Percentiles rank a stretch among this genome's conserved stretches.
Evolutionary conservation across 805 yeast species (phyloP).

Genomic region (Metschnikowia arizonensis): DNA sequence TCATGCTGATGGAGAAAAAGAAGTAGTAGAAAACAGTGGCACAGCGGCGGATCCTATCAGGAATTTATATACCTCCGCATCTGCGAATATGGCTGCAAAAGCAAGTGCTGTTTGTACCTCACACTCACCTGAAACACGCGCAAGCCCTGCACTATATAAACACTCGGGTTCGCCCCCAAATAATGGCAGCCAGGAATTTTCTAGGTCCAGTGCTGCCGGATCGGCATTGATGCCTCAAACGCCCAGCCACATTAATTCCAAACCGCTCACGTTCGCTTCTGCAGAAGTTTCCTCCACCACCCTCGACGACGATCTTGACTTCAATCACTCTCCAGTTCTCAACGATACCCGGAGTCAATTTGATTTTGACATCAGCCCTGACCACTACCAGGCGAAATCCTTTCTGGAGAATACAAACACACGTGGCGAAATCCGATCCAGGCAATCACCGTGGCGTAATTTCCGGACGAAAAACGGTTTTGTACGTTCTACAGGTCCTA

Average conservation of each 20-base stretch:
- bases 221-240: conserved; percentile 5
- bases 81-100: not conserved
- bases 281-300: not conserved
- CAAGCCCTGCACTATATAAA: conserved; percentile 1
- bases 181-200: not conserved
- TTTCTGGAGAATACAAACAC: conserved; percentile 6
- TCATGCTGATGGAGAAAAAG: not conserved
- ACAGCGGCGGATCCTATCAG: not conserved
- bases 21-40: not conserved
- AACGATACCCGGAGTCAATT: conserved; percentile 18
- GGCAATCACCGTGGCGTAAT: conserved; percentile 12
- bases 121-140: conserved; percentile 5
- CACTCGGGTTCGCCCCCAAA: not conserved
- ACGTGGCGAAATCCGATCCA: conserved; percentile 11
- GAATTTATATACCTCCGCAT: not conserved
- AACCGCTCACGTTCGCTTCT: not conserved
- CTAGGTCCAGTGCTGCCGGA: conserved; percentile 4
- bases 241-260: not conserved
- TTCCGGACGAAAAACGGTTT: conserved; percentile 1
- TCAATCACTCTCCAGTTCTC: not conserved
- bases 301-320: not conserved
- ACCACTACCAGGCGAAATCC: conserved; percentile 10
- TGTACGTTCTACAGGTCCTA: conserved; percentile 9
- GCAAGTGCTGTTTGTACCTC: not conserved
- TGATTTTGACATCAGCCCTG: conserved; percentile 18